phyloP scores from a whole-genome alignment of 495 filamentous ascomycete species.

The Jackrogersella minutella region DNA sequence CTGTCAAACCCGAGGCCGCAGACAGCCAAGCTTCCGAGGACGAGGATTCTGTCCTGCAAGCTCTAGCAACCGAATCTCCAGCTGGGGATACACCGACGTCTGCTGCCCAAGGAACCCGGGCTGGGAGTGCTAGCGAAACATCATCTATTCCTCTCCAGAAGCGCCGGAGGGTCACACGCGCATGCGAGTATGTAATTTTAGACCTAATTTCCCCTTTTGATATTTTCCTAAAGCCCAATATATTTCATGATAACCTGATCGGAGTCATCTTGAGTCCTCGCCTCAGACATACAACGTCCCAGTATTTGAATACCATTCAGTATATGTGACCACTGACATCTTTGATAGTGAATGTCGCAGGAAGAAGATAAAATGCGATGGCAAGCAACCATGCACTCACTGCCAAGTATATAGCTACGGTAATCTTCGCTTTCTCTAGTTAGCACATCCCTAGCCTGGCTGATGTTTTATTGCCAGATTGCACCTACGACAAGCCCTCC shows the following conservation, averaged over 20 bases:
- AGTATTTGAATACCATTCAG: background rate
- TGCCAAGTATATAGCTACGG: conserved; percentile 99
- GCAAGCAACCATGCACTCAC: conserved; percentile 96
- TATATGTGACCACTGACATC: conserved; percentile 14
- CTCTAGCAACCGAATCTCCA: conserved; percentile 29
- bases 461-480: conserved; percentile 68
- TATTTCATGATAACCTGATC: background rate
- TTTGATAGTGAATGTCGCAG: conserved; percentile 75
- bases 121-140: conserved; percentile 42
- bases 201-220: background rate
- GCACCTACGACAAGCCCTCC: conserved; percentile 97
- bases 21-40: conserved; percentile 30
- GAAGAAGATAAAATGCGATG: conserved; percentile 99
- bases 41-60: conserved; percentile 27
- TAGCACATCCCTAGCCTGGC: conserved; percentile 28
- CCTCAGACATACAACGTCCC: background rate
- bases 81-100: conserved; percentile 33
- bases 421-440: conserved; percentile 55
- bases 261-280: background rate
- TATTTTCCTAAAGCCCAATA: background rate
- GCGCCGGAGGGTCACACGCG: conserved; percentile 84
- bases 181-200: conserved; percentile 69
- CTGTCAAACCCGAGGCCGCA: conserved; percentile 34
- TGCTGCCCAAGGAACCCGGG: conserved; percentile 25
- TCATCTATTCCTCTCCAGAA: conserved; percentile 75